Evolutionary conservation across 225 moss, liverwort and hornwort species (phyloP), one percentile per base, ranked within the genome.

Genomic region (Marchantia paleacea): DNA sequence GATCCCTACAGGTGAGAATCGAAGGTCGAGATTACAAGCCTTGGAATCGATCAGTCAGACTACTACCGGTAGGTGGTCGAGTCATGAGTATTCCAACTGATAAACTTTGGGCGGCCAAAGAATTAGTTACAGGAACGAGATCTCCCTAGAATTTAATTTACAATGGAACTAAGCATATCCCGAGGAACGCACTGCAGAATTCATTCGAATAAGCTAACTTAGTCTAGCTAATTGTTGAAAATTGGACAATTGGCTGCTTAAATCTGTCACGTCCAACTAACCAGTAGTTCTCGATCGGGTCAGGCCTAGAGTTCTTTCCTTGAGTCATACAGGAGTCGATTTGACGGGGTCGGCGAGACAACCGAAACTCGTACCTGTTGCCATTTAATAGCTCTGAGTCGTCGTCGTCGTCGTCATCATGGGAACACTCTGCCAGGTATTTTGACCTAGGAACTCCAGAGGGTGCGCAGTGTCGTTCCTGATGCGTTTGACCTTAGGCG

Each of bases 401-500:
- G 29, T 75, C 74, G 74, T 28, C 28, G 54, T 75, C 26, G 74
- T 75, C 57, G 57, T 57, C 26, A 18, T 19, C n/a, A 39, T 70
- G 28, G 13, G 8, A 30, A 30, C 12, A 10, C 30, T 70, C 18
- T 39, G 47, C 81, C 81, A 85, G 19, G 48, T 24, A 58, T 64
- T 72, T 49, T 77, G 71, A 64, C 74, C 68, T 18, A 86, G 78
- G 61, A 61, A 24, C 13, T 86, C 83, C 20, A 86, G 67, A 3
- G 87, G 87, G 16, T 75, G 81, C 8, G 87, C 55, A 8, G 84
- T 87, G 24, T 87, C 87, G 67, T 87, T 87, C 58, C 87, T 79
- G 62, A 81, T 87, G 13, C 28, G 81, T 81, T 82, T 90, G 4
- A 95, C 87, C 66, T 92, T 89, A 4, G 92, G 81, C 10, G 92